These are phyloP conservation scores for Wilcoxina mikolae DNA, from an alignment of 495 filamentous ascomycete species.

Conservation along the genomic window DNA sequence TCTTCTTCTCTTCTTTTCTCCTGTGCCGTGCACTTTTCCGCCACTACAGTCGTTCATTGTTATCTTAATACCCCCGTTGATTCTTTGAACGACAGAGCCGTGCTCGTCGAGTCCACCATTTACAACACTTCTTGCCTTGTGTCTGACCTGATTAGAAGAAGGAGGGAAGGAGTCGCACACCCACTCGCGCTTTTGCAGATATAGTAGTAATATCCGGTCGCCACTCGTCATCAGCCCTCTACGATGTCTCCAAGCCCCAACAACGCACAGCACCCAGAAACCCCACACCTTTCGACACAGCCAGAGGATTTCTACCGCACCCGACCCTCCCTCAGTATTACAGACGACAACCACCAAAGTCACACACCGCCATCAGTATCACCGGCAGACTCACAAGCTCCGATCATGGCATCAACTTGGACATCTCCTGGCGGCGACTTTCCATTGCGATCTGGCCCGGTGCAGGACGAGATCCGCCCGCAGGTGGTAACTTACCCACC, in stretches of 20 bases:
- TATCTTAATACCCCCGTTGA: slow-evolving; percentile 1
- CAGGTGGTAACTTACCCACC: slow-evolving; percentile 4
- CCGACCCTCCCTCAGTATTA: slow-evolving; percentile 6
- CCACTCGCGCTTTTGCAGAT: too few relatives aligned
- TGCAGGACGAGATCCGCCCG: slow-evolving; percentile 11
- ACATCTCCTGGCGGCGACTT: slow-evolving; percentile 15
- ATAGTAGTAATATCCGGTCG: not conserved
- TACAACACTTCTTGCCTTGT: not conserved
- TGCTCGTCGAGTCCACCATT: slow-evolving; percentile 1
- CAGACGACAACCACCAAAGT: slow-evolving; percentile 9
- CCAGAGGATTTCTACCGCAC: slow-evolving; percentile 25
- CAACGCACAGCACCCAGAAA: not conserved
- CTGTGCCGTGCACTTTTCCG: not conserved
- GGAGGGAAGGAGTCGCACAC: not conserved
- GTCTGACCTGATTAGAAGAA: slow-evolving; percentile 5
- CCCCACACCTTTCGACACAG: slow-evolving; percentile 10
- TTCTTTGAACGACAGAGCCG: not conserved
- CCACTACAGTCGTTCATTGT: not conserved
- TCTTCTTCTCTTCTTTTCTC: not conserved
- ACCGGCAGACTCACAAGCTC: slow-evolving; percentile 25
- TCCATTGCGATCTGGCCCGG: not conserved
- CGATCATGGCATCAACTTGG: slow-evolving; percentile 14
- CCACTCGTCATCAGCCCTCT: not conserved
- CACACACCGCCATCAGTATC: slow-evolving; percentile 14
- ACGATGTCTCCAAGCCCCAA: not conserved